Conservation (phyloP, 1,284 basidiomycete species). For the Trametes polyzona region DNA sequence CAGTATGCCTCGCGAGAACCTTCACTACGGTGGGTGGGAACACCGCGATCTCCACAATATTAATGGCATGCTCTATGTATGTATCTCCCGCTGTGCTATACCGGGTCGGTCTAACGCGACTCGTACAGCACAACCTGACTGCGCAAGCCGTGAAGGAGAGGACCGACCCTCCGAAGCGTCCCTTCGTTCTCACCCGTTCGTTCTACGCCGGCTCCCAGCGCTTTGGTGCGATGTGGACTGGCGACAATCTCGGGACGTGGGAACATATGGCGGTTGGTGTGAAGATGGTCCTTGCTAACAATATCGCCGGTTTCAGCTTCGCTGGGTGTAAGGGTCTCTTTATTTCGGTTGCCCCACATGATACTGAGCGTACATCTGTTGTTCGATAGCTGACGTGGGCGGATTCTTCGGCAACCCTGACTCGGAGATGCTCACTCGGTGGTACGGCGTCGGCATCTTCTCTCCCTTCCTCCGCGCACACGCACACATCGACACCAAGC, state of each 20-base stretch:
- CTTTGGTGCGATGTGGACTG: conserved; percentile 98
- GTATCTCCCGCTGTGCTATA: conserved; percentile 31
- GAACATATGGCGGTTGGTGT: conserved; percentile 94
- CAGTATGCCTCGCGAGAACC: conserved; percentile 92
- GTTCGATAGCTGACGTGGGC: conserved; percentile 83
- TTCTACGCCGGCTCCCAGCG: conserved; percentile 97
- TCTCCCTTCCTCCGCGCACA: conserved; percentile 99
- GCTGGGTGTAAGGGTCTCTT: conserved; percentile 74
- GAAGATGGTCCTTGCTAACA: conserved; percentile 92
- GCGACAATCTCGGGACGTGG: conserved; percentile 98
- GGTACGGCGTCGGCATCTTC: conserved; percentile 97
- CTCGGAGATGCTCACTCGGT: conserved; percentile 92
- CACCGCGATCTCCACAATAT: conserved; percentile 96
- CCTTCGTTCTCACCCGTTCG: conserved; percentile 94
- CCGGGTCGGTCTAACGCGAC: conserved; percentile 1
- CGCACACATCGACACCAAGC: conserved; percentile 97
- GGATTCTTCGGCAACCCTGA: conserved; percentile 99
- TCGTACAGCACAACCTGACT: conserved; percentile 78
- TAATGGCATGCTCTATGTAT: conserved; percentile 85
- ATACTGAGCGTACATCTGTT: neutral
- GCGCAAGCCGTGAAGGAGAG: conserved; percentile 82
- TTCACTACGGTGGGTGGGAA: conserved; percentile 96
- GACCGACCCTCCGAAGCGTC: conserved; percentile 75
- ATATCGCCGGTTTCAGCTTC: conserved; percentile 94
- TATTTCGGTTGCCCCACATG: neutral